A percentile compares a stretch with the other conserved stretches of the same genome.
phyloP scores from a whole-genome alignment of 1,284 basidiomycete genomes.

The Dichomitus squalens region DNA sequence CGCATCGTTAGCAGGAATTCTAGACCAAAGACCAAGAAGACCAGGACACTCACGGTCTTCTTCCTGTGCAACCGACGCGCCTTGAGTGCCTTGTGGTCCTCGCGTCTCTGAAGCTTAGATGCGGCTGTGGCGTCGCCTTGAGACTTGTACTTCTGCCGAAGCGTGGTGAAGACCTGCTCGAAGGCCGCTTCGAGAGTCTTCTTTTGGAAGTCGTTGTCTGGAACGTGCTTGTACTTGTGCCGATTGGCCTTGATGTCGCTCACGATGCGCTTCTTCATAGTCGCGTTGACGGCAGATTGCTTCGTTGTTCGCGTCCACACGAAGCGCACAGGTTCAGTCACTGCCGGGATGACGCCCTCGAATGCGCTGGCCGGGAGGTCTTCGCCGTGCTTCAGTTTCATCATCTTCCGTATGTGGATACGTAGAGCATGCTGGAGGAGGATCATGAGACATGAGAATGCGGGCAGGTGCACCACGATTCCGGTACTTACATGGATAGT shows the following conservation, averaged over 20 bases:
- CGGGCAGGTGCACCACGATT: neutral
- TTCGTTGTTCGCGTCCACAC: slow-evolving; percentile 76
- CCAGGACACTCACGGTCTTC: slow-evolving; percentile 51
- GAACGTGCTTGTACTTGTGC: slow-evolving; percentile 58
- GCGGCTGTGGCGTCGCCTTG: slow-evolving; percentile 55
- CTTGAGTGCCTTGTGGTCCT: slow-evolving; percentile 60
- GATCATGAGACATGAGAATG: slow-evolving; percentile 8
- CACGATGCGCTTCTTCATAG: slow-evolving; percentile 67
- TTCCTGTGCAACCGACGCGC: slow-evolving; percentile 59
- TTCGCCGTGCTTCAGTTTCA: slow-evolving; percentile 58
- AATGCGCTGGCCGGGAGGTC: slow-evolving; percentile 59
- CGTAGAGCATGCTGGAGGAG: slow-evolving; percentile 67
- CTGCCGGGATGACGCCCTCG: slow-evolving; percentile 49
- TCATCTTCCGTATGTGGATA: slow-evolving; percentile 56
- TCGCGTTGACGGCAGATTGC: slow-evolving; percentile 68
- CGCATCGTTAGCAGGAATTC: neutral
- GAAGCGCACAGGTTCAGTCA: slow-evolving; percentile 62
- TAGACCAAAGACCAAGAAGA: slow-evolving; percentile 1
- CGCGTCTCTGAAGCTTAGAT: slow-evolving; percentile 46
- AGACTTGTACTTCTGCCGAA: slow-evolving; percentile 64
- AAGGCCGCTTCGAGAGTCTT: slow-evolving; percentile 63
- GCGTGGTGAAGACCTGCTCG: slow-evolving; percentile 69
- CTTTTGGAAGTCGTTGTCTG: slow-evolving; percentile 64
- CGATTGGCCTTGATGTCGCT: slow-evolving; percentile 58
- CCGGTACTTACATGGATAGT: slow-evolving; percentile 58